A percentile compares a stretch with the other conserved stretches of the same genome.
Conservation (phyloP, 306 rosid species). For the Clitoria ternatea region DNA sequence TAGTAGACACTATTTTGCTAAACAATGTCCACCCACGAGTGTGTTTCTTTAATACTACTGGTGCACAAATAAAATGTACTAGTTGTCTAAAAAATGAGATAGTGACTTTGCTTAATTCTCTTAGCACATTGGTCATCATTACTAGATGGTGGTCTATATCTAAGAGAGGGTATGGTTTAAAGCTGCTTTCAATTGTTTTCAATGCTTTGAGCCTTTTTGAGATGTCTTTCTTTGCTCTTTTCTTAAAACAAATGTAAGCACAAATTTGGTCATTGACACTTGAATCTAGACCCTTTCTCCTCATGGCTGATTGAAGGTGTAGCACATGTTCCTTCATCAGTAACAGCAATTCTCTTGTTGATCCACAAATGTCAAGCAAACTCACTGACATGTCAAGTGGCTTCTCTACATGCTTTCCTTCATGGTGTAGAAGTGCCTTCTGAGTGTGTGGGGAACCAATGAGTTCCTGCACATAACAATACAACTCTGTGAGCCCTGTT, state of each 20-base stretch:
- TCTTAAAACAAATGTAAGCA: conserved; percentile 45
- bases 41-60: conserved; percentile 15
- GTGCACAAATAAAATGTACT: conserved; percentile 22
- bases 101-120: conserved; percentile 31
- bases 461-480: conserved; percentile 39
- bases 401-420: conserved; percentile 36
- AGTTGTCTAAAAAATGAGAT: conserved; percentile 29
- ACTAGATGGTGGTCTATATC: conserved; percentile 6
- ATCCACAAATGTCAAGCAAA: conserved; percentile 54
- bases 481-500: conserved; percentile 44
- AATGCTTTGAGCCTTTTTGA: conserved; percentile 31
- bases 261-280: conserved; percentile 32
- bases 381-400: conserved; percentile 45
- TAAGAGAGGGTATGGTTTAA: neutral
- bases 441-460: conserved; percentile 34
- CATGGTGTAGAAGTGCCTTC: conserved; percentile 30
- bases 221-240: conserved; percentile 45
- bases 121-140: conserved; percentile 23
- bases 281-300: conserved; percentile 43
- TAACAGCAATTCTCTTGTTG: conserved; percentile 48
- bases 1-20: conserved; percentile 12
- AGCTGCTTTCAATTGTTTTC: conserved; percentile 28
- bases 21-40: conserved; percentile 30
- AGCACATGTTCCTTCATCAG: conserved; percentile 40
- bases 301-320: conserved; percentile 45